Conservation (phyloP, 2,329 filamentous ascomycete species). For the Claviceps sp. region DNA sequence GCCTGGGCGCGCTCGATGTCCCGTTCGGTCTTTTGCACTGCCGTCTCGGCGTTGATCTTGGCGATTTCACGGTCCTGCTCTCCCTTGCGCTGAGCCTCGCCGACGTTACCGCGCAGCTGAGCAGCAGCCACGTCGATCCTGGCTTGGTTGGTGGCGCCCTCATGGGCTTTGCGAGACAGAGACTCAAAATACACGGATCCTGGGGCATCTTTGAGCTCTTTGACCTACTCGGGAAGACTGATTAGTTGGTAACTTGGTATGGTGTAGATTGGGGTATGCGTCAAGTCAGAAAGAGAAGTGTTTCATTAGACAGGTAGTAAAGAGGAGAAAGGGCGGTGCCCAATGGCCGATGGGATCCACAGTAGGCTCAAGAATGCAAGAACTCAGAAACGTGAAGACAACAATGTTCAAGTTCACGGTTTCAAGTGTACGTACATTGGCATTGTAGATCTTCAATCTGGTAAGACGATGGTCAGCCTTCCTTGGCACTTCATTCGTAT, state of each 20-base stretch:
- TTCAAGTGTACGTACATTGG: slow-evolving; percentile 31
- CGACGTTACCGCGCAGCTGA: slow-evolving; percentile 54
- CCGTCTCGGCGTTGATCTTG: slow-evolving; percentile 77
- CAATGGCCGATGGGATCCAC: background rate
- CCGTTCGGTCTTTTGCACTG: slow-evolving; percentile 71
- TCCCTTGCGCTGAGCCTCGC: slow-evolving; percentile 65
- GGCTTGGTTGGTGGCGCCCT: slow-evolving; percentile 73
- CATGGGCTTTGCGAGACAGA: slow-evolving; percentile 70
- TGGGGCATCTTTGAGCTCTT: slow-evolving; percentile 73
- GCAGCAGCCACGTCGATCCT: slow-evolving; percentile 52
- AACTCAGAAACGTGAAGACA: too few species aligned
- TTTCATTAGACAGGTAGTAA: too few species aligned
- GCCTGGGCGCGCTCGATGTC: slow-evolving; percentile 70
- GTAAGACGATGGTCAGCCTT: background rate
- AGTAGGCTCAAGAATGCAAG: slow-evolving; percentile 15
- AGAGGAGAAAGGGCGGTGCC: too few species aligned
- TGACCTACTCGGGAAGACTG: slow-evolving; percentile 28
- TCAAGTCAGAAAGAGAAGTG: slow-evolving; percentile 3
- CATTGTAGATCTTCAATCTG: slow-evolving; percentile 53
- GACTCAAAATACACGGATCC: slow-evolving; percentile 75
- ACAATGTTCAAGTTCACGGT: too few species aligned
- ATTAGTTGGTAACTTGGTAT: background rate
- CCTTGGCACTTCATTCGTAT: too few species aligned
- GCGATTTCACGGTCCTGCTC: slow-evolving; percentile 75
- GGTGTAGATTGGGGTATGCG: slow-evolving; percentile 13